Evolutionary conservation across 78 protist species (phyloP).

Genomic region (slime mould (Dictyostelium discoideum)): DNA sequence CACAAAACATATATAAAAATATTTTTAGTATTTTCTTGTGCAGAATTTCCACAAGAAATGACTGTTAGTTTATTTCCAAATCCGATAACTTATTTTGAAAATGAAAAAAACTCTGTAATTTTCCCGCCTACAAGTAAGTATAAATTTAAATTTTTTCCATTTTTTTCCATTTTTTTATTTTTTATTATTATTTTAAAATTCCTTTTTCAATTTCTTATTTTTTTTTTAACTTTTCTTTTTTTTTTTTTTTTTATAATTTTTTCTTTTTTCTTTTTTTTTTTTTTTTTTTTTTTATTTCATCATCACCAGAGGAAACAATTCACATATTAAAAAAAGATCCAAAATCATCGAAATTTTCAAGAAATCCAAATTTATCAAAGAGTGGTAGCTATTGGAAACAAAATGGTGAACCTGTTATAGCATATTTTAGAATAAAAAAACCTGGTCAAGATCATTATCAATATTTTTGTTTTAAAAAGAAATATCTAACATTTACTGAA

Average conservation of each 20-base stretch:
- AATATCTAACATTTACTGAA: not conserved
- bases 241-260: not conserved
- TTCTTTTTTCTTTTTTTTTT: not conserved
- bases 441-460: not conserved
- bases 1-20: constrained; percentile 5
- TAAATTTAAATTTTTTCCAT: not conserved
- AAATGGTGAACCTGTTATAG: not conserved
- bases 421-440: not conserved
- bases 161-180: not conserved
- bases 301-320: not conserved
- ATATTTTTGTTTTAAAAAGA: not conserved
- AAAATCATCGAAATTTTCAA: not conserved
- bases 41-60: not conserved
- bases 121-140: not conserved
- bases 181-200: not conserved
- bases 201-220: too few species aligned
- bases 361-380: not conserved
- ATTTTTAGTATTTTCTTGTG: not conserved
- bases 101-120: not conserved
- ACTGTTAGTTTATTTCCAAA: constrained; percentile 3
- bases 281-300: not conserved
- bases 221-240: too few species aligned
- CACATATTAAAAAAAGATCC: not conserved
- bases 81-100: not conserved
- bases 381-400: constrained; percentile 15